Evolutionary conservation across 495 filamentous ascomycete genomes (phyloP).

Genomic region (Cercophora samala): DNA sequence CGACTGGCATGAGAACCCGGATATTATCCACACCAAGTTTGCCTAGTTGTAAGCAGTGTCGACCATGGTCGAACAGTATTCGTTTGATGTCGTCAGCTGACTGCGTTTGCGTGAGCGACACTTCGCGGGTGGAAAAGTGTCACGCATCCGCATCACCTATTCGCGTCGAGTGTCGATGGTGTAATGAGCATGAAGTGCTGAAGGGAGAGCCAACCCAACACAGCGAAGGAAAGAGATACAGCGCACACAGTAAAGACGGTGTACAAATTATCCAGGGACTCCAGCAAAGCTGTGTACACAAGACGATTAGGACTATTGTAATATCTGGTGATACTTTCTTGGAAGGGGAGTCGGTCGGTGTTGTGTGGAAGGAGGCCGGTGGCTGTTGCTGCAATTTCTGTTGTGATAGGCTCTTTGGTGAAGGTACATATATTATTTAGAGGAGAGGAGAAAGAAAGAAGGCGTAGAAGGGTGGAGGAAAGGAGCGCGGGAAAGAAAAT

Average conservation of each 20-base stretch:
- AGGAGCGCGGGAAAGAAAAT: slow-evolving; percentile 11
- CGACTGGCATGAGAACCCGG: slow-evolving; percentile 99
- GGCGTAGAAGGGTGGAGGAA: not conserved
- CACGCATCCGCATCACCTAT: not conserved
- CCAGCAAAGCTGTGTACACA: not conserved
- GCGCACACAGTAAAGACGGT: not conserved
- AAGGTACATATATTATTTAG: not conserved
- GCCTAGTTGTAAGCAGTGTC: slow-evolving; percentile 48
- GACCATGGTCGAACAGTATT: not conserved
- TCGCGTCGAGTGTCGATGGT: not conserved
- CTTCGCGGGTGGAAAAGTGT: not conserved
- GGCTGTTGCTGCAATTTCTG: not conserved
- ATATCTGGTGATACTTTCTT: not conserved
- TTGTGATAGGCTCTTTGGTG: not conserved
- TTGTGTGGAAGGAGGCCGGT: not conserved
- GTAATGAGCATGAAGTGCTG: not conserved
- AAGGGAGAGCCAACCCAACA: not conserved
- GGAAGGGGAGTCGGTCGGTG: not conserved
- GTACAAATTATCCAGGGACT: not conserved
- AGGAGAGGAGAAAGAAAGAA: not conserved
- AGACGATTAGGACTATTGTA: not conserved
- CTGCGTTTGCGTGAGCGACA: not conserved
- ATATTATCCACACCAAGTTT: slow-evolving; percentile 97
- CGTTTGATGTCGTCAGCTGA: not conserved
- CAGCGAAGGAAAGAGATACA: not conserved